phyloP scores from a whole-genome alignment of 257 asterid genomes.

The Orobanche coerulescens region DNA sequence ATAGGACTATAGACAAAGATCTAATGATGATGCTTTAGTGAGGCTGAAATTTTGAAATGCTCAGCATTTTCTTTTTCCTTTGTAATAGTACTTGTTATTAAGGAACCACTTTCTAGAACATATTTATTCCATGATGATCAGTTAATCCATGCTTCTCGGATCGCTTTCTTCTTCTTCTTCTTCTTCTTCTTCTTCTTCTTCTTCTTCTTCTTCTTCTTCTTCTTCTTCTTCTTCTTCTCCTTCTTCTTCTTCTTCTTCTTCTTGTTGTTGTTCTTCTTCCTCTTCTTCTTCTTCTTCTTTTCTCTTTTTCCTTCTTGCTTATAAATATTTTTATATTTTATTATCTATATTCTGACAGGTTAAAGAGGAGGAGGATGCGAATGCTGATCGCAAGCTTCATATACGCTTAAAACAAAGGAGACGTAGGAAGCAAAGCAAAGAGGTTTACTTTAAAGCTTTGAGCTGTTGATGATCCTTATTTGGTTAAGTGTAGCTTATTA shows the following conservation, averaged over 20 bases:
- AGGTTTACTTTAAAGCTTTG: constrained; percentile 37
- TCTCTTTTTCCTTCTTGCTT: too few relatives aligned
- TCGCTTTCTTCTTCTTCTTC: too few relatives aligned
- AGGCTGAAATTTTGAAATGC: not conserved
- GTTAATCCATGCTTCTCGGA: too few relatives aligned
- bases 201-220: too few relatives aligned
- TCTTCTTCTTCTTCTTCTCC: too few relatives aligned
- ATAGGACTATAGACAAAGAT: not conserved
- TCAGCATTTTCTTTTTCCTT: not conserved
- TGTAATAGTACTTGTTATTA: not conserved
- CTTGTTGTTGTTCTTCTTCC: too few relatives aligned
- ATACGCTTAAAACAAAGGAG: constrained; percentile 62
- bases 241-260: too few relatives aligned
- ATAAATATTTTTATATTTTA: not conserved
- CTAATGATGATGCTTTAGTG: not conserved
- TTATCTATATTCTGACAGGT: constrained; percentile 46
- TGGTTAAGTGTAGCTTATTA: constrained; percentile 7
- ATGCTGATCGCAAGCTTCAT: constrained; percentile 60
- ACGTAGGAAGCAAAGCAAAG: constrained; percentile 40
- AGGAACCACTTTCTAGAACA: not conserved
- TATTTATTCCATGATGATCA: too few relatives aligned
- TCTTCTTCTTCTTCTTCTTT: too few relatives aligned
- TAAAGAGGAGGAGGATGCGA: constrained; percentile 90
- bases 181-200: too few relatives aligned
- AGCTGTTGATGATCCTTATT: constrained; percentile 13